phyloP scores from a whole-genome alignment of 108 stramenopile genomes.

The Cyclotella cryptica region DNA sequence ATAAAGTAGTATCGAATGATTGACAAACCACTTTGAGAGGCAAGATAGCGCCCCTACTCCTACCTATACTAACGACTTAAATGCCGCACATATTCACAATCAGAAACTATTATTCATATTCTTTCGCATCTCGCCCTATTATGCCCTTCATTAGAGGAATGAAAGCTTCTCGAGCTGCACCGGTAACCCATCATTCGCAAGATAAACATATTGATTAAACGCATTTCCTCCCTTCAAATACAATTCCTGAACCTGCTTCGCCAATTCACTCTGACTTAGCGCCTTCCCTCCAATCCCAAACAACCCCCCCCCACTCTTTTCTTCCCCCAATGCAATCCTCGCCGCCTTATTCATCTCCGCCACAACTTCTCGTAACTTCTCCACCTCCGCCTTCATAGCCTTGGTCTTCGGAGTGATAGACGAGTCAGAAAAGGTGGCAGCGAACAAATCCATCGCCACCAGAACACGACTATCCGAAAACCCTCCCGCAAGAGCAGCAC shows the following conservation, averaged over 20 bases:
- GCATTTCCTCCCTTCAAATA: slow-evolving; percentile 82
- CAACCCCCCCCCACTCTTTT: slow-evolving; percentile 63
- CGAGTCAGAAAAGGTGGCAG: slow-evolving; percentile 81
- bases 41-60: neutral
- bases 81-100: neutral
- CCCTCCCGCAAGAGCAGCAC: slow-evolving; percentile 78
- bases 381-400: slow-evolving; percentile 74
- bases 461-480: slow-evolving; percentile 81
- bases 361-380: slow-evolving; percentile 58
- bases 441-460: slow-evolving; percentile 70
- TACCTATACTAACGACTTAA: too few relatives aligned
- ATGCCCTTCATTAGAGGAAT: slow-evolving; percentile 46
- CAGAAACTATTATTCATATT: neutral
- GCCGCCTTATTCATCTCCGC: slow-evolving; percentile 64
- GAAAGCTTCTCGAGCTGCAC: slow-evolving; percentile 67
- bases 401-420: slow-evolving; percentile 79
- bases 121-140: neutral
- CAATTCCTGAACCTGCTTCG: slow-evolving; percentile 64
- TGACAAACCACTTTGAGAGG: neutral
- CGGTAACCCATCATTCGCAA: slow-evolving; percentile 81
- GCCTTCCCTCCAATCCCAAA: slow-evolving; percentile 75
- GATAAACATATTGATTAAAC: slow-evolving; percentile 72
- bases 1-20: neutral
- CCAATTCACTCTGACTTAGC: slow-evolving; percentile 56
- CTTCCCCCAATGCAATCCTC: slow-evolving; percentile 70